Conservation (phyloP, 2,329 filamentous ascomycete species). For the Paecilomyces sp. region DNA sequence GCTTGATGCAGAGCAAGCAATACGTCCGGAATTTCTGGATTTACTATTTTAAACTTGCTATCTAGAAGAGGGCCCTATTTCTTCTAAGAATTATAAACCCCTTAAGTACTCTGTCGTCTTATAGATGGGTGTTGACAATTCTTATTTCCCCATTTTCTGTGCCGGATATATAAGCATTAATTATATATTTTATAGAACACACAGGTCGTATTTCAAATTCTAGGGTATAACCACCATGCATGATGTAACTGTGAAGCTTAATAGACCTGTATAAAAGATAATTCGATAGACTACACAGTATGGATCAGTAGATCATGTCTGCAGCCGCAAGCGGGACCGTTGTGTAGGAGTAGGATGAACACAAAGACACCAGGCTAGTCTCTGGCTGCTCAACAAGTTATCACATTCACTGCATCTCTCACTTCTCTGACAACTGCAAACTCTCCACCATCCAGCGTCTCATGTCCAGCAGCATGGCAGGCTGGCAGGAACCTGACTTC, state of each 20-base stretch:
- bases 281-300: not conserved
- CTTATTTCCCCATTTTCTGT: not conserved
- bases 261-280: not conserved
- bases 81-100: not conserved
- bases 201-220: not conserved
- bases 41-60: not conserved
- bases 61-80: not conserved
- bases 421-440: not conserved
- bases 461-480: not conserved
- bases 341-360: not conserved
- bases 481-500: too few species aligned
- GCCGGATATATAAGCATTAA: not conserved
- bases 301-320: not conserved
- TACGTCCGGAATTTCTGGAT: not conserved
- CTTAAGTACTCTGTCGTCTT: not conserved
- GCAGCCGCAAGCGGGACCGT: not conserved
- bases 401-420: not conserved
- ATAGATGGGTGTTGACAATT: not conserved
- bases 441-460: not conserved
- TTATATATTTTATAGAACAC: not conserved
- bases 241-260: not conserved
- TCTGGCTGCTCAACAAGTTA: not conserved
- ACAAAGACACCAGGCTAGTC: not conserved
- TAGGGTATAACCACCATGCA: not conserved
- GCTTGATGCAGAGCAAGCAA: constrained; percentile 14